phyloP scores from a whole-genome alignment of 2,329 filamentous ascomycete species.

The Apiospora sp. region DNA sequence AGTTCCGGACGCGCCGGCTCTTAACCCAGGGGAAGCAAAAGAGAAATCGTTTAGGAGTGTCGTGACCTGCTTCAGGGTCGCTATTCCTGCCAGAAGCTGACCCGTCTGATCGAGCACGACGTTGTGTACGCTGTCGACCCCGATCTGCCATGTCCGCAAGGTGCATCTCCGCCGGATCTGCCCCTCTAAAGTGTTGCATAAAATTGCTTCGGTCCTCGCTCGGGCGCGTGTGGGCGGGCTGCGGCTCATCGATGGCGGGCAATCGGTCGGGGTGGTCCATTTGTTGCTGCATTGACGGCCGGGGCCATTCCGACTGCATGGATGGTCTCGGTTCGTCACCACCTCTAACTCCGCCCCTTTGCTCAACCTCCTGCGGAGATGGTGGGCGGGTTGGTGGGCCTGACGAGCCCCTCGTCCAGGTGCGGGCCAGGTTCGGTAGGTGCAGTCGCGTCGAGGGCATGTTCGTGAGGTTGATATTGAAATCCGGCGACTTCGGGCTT shows the following conservation, averaged over 20 bases:
- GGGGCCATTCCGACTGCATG: slow-evolving; percentile 13
- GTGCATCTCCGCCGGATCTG: slow-evolving; percentile 58
- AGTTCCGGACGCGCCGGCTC: slow-evolving; percentile 60
- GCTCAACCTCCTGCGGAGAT: slow-evolving; percentile 26
- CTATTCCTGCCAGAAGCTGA: slow-evolving; percentile 25
- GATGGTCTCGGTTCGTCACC: slow-evolving; percentile 9
- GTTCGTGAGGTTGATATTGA: slow-evolving; percentile 46
- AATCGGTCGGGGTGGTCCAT: slow-evolving; percentile 24
- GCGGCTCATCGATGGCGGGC: slow-evolving; percentile 35
- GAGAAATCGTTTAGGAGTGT: slow-evolving; percentile 53
- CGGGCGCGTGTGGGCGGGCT: slow-evolving; percentile 33
- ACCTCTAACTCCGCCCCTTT: slow-evolving; percentile 24
- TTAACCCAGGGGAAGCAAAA: slow-evolving; percentile 64
- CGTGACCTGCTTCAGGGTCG: slow-evolving; percentile 29
- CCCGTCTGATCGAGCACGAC: slow-evolving; percentile 29
- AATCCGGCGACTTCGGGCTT: slow-evolving; percentile 57
- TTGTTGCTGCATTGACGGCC: neutral
- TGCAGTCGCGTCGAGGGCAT: slow-evolving; percentile 52
- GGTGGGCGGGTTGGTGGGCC: slow-evolving; percentile 27
- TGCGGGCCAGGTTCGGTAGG: slow-evolving; percentile 50
- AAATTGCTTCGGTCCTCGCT: slow-evolving; percentile 27
- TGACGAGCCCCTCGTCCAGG: slow-evolving; percentile 45
- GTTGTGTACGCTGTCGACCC: slow-evolving; percentile 45
- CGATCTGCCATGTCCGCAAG: slow-evolving; percentile 54
- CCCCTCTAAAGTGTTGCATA: slow-evolving; percentile 45